Evolutionary conservation across 1,284 basidiomycete species (phyloP), one percentile per base, ranked within the genome.

Genomic region (Microbotryum scabiosae): DNA sequence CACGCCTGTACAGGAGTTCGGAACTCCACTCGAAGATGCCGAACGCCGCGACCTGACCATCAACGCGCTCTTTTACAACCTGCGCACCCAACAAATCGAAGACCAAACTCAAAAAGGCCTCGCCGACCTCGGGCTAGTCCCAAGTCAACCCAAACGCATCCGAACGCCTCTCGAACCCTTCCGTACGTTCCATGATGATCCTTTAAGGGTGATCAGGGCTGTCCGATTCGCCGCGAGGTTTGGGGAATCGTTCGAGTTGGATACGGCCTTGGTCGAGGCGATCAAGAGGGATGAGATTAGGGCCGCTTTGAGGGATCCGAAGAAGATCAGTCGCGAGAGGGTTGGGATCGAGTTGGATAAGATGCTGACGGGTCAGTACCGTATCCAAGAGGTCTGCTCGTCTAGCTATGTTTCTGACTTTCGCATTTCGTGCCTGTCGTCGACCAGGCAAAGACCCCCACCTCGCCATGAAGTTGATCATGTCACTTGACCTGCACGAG

Each of bases 61-160:
- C 75, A 99, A 99, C 73, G 81, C 96, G 0, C 77, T 99, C 16
- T 97, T 98, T 76, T 98, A 93, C 78, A 98, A 99, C 67, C 83
- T 98, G 0, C 92, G 97, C 71, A 85, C 87, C 1, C 80, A 85
- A n/a, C 70, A 78, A 12, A 85, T 99, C 2, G 96, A 99, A 74
- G 96, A 99, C 75, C 82, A 82, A 70, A 97, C 92, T 1, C 83
- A 81, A 64, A 85, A 84, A 79, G 96, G 96, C 10, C 76, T 97
- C 32, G 75, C 82, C 16, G 96, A 99, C 76, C 78, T 99, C 2
- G 87, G 88, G 1, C 78, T 90, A 44, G 47, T 57, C 2, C 61
- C 65, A 4, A 46, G 47, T 8, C 4, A 46, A 20, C 56, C 48
- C 32, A 60, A 60, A n/a, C 56, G 52, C 46, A 86, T 97, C 50